These are phyloP conservation scores for Fonsecaea pugnacius DNA, from an alignment of 2,329 filamentous ascomycete genomes.

Conservation along the genomic window DNA sequence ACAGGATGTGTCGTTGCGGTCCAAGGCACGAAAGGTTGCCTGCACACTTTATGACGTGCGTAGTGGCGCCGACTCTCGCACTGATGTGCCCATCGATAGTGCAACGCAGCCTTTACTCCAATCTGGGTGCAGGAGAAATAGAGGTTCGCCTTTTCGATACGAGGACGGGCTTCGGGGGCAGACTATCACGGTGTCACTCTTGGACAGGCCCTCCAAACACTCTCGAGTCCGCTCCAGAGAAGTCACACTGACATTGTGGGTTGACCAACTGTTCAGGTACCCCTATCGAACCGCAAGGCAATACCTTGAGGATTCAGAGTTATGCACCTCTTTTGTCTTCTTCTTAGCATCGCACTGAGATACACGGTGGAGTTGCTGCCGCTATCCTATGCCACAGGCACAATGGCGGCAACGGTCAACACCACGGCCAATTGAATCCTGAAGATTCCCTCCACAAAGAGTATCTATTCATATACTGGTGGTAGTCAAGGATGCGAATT, in stretches of 20 bases:
- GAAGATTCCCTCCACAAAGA: background rate
- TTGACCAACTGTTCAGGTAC: too few relatives aligned
- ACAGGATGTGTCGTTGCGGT: too few relatives aligned
- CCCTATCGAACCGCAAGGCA: too few relatives aligned
- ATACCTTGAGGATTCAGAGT: too few relatives aligned
- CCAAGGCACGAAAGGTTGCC: too few relatives aligned
- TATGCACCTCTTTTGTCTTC: too few relatives aligned
- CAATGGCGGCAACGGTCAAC: background rate
- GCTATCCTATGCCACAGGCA: background rate
- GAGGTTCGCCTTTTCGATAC: background rate
- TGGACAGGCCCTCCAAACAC: background rate
- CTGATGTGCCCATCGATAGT: background rate
- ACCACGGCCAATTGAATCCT: background rate
- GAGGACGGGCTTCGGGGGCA: background rate
- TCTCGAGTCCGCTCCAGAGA: background rate
- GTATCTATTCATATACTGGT: background rate
- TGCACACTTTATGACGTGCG: background rate
- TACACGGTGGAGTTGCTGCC: background rate
- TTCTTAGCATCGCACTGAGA: too few relatives aligned
- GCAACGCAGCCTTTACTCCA: background rate
- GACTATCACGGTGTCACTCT: background rate
- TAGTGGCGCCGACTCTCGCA: background rate
- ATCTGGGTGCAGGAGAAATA: background rate
- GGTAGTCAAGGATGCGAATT: background rate
- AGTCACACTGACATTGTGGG: background rate